These are phyloP conservation scores for Plasmodium yoelii DNA, from an alignment of 169 alveolate genomes.

Conservation along the genomic window DNA sequence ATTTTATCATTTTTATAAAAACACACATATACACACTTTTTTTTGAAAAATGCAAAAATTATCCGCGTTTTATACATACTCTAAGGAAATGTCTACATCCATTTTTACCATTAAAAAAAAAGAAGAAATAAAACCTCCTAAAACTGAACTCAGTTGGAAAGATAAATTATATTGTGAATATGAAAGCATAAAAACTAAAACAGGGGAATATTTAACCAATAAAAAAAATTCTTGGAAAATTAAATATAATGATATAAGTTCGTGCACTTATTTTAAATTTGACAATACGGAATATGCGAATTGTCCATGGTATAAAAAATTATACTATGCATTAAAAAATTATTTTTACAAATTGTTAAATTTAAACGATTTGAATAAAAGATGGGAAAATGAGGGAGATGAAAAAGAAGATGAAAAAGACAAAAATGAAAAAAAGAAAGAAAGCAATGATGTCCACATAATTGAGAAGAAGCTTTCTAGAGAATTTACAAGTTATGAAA, in stretches of 20 bases:
- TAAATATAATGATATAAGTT: conserved; percentile 15
- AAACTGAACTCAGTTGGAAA: conserved; percentile 35
- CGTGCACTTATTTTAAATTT: conserved; percentile 9
- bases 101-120: conserved; percentile 40
- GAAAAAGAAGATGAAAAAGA: not conserved
- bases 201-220: conserved; percentile 24
- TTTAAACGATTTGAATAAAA: not conserved
- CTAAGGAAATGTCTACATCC: conserved; percentile 41
- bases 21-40: too few species aligned
- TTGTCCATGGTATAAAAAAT: conserved; percentile 67
- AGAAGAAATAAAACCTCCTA: conserved; percentile 20
- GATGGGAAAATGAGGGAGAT: not conserved
- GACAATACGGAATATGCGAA: conserved; percentile 44
- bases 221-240: conserved; percentile 24
- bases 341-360: conserved; percentile 39
- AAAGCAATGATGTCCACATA: not conserved
- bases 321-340: conserved; percentile 36
- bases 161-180: conserved; percentile 18
- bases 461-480: conserved; percentile 22
- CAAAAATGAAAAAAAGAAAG: not conserved
- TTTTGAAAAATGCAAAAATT: conserved; percentile 29
- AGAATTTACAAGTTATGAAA: conserved; percentile 41
- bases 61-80: conserved; percentile 43
- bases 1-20: too few species aligned
- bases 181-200: conserved; percentile 36